Base-by-base conservation (phyloP, 164 flowering plant species). In the Aristolochia fimbriata region DNA sequence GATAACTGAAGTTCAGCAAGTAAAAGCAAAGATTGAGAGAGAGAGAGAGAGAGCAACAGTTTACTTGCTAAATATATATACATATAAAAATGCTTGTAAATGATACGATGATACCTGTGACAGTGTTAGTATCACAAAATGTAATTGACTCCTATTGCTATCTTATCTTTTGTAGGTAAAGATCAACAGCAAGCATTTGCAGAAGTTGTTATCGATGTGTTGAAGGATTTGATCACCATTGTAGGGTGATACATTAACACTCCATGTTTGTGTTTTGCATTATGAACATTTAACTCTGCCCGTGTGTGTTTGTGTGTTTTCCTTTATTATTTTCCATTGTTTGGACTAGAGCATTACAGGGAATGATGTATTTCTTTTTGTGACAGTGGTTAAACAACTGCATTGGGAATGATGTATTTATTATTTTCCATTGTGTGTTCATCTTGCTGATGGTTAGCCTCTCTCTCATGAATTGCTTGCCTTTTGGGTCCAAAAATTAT, bases 161-260 rank as follows among this genome's bases (percentile, higher is more conserved):
- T 21, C 30, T 16, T 13, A 22, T 57, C 9, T 37, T 51, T 66
- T 63, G 51, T 76, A 91, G 95, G 99, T 93, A 20, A 81, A 83
- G 57, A 88, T 74, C 66, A 78, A 74, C 67, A 93, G 99, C 81
- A 93, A 93, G 71, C 97, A 93, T 57, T n/a, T 93, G 99, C 60
- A 80, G 96, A 75, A 83, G 84, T 21, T 93, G 98, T 72, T 83
- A 90, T 74, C 80, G 96, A 15, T 93, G 99, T 43, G 95, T 93
- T 57, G 97, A 93, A 65, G 99, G 97, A 48, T 93, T 93, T 70
- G 99, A 93, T 78, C 99, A 93, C 75, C 99, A 93, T 74, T 93
- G 99, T 83, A 81, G 94, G 81, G 98, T 90, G 69, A 78, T 70
- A 41, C 3, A 21, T 51, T 22, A 21, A 51, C 15, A n/a, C 14